Conservation (phyloP, 805 yeast species). For the Yarrowia sp. region DNA sequence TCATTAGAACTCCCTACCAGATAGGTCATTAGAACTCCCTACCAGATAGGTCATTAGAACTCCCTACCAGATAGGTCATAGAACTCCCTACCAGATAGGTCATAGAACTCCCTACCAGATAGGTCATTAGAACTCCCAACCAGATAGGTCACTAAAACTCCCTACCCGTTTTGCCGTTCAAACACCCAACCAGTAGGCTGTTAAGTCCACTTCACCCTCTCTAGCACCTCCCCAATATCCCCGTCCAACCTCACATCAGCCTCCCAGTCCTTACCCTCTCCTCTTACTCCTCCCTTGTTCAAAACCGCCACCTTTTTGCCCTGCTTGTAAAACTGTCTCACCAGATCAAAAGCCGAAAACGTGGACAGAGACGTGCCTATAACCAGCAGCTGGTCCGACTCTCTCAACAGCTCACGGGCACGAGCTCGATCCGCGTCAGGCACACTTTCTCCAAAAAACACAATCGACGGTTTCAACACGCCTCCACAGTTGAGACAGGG, state of each 20-base stretch:
- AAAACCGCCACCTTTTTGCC: conserved; percentile 2
- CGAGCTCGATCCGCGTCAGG: conserved; percentile 43
- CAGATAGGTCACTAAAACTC: too few species aligned
- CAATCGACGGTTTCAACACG: conserved; percentile 87
- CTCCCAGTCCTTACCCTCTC: not conserved
- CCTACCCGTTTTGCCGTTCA: too few species aligned
- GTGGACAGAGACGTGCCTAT: conserved; percentile 3
- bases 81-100: too few species aligned
- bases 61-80: too few species aligned
- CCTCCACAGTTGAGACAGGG: conserved; percentile 52
- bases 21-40: too few species aligned
- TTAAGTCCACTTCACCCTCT: not conserved
- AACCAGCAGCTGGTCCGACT: not conserved
- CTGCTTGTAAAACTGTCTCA: not conserved
- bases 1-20: too few species aligned
- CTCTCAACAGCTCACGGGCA: not conserved
- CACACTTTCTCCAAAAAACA: conserved; percentile 86
- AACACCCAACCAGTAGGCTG: too few species aligned
- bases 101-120: too few species aligned
- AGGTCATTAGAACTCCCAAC: too few species aligned
- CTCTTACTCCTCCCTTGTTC: conserved; percentile 9
- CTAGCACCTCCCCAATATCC: not conserved
- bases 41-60: too few species aligned
- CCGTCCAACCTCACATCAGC: conserved; percentile 8
- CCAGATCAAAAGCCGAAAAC: conserved; percentile 5